Evolutionary conservation across 2,329 filamentous ascomycete species (phyloP).

Genomic region (Acrodontium crateriforme): DNA sequence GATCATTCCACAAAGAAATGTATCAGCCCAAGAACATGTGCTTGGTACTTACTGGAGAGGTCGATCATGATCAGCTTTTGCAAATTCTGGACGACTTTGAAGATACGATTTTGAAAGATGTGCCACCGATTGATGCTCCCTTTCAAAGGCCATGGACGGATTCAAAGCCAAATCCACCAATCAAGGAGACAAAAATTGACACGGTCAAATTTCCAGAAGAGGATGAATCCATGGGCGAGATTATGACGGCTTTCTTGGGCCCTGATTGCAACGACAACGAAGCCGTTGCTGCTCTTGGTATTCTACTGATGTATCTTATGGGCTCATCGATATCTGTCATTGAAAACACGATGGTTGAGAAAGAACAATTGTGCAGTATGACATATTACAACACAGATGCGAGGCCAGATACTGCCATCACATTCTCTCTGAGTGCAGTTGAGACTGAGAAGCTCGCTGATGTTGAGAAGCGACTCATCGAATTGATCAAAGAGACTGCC

Average conservation of each 20-base stretch:
- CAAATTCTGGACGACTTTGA: constrained; percentile 79
- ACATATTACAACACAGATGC: constrained; percentile 68
- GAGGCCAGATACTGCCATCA: constrained; percentile 69
- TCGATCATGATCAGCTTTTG: constrained; percentile 68
- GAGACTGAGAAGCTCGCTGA: constrained; percentile 70
- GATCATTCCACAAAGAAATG: constrained; percentile 92
- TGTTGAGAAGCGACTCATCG: constrained; percentile 74
- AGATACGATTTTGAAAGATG: constrained; percentile 66
- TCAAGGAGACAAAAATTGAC: constrained; percentile 60
- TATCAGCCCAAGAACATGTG: constrained; percentile 95
- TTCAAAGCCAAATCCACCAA: constrained; percentile 59
- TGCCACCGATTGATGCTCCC: constrained; percentile 58
- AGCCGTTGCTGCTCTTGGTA: constrained; percentile 55
- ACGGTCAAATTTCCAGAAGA: constrained; percentile 89
- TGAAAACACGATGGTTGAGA: constrained; percentile 85
- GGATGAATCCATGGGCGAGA: constrained; percentile 84
- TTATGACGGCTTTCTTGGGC: constrained; percentile 75
- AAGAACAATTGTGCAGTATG: constrained; percentile 78
- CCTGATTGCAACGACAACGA: constrained; percentile 57
- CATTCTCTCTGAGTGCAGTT: constrained; percentile 75
- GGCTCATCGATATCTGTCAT: constrained; percentile 87
- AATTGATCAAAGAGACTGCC: constrained; percentile 68
- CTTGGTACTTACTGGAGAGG: constrained; percentile 79
- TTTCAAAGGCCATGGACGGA: constrained; percentile 89
- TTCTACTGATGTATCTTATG: constrained; percentile 73